Percentiles rank a stretch among this genome's conserved stretches.
phyloP scores from a whole-genome alignment of 208 protist genomes.

The Strigomonas galati region DNA sequence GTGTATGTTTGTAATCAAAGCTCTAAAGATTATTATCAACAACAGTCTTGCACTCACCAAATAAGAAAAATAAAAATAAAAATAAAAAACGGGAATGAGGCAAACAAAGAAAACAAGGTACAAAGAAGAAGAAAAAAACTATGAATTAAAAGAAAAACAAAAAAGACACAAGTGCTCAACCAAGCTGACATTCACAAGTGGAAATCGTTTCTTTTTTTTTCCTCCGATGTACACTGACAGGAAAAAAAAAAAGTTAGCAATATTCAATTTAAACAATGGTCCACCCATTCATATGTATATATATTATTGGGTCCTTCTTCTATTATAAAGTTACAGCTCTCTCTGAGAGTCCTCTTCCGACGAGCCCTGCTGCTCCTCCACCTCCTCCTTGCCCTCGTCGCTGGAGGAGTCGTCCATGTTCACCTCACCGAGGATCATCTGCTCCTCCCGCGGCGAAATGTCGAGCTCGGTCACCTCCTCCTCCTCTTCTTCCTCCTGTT shows the following conservation, averaged over 20 bases:
- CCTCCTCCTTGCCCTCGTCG: too few relatives aligned
- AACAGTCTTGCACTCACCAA: too few relatives aligned
- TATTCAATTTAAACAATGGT: too few relatives aligned
- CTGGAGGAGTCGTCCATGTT: background rate
- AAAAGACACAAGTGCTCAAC: too few relatives aligned
- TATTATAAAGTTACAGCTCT: background rate
- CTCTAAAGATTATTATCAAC: background rate
- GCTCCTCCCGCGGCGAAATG: background rate
- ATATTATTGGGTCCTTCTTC: background rate
- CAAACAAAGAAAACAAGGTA: background rate
- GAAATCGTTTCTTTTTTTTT: too few relatives aligned
- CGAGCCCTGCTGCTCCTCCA: too few relatives aligned
- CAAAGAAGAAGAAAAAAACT: too few relatives aligned
- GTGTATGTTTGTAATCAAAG: background rate
- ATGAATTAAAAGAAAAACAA: too few relatives aligned
- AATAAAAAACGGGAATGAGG: constrained; percentile 1
- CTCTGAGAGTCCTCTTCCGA: background rate
- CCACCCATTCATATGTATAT: background rate
- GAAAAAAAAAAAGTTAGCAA: too few relatives aligned
- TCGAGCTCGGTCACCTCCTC: background rate
- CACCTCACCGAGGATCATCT: background rate
- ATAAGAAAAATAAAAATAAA: constrained; percentile 7
- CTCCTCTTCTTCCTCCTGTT: constrained; percentile 11
- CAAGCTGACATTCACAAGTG: too few relatives aligned
- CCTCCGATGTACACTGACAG: too few relatives aligned